A percentile compares a stretch with the other conserved stretches of the same genome.
Evolutionary conservation across 1,284 basidiomycete species (phyloP).

Genomic region (Gomphus sp.): DNA sequence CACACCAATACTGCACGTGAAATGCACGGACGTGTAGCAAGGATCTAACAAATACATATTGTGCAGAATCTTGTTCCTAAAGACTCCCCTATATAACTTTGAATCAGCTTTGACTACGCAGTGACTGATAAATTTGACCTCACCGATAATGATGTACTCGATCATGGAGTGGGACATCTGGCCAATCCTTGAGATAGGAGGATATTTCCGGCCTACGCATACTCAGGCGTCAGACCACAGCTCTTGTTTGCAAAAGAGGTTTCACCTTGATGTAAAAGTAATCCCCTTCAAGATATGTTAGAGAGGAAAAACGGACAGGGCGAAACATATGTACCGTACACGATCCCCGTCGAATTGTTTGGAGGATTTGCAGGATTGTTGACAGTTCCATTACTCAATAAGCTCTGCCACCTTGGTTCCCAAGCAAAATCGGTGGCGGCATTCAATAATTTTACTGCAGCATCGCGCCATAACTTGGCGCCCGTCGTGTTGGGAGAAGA

Average conservation of each 20-base stretch:
- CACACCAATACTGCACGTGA: not conserved
- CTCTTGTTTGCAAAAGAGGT: not conserved
- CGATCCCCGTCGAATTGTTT: conserved; percentile 53
- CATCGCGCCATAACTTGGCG: conserved; percentile 33
- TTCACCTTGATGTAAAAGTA: conserved; percentile 30
- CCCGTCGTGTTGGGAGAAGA: conserved; percentile 25
- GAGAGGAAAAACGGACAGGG: not conserved
- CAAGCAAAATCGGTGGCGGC: conserved; percentile 45
- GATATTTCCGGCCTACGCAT: conserved; percentile 21
- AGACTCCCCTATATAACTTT: not conserved
- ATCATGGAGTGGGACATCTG: conserved; percentile 49
- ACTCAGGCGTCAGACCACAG: not conserved
- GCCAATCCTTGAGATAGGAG: conserved; percentile 22
- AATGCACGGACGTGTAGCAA: not conserved
- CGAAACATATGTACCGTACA: conserved; percentile 39
- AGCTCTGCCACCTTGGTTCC: conserved; percentile 45
- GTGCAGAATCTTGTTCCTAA: not conserved
- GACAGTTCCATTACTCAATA: conserved; percentile 60
- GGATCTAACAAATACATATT: too few relatives aligned
- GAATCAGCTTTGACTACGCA: not conserved
- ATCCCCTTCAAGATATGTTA: conserved; percentile 22
- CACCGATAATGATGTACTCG: conserved; percentile 73
- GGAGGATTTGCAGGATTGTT: conserved; percentile 37
- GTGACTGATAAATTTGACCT: not conserved
- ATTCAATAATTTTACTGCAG: conserved; percentile 43